A percentile compares a stretch with the other conserved stretches of the same genome.
Conservation (phyloP, 2,329 filamentous ascomycete species). For the Aspergillus sp. region DNA sequence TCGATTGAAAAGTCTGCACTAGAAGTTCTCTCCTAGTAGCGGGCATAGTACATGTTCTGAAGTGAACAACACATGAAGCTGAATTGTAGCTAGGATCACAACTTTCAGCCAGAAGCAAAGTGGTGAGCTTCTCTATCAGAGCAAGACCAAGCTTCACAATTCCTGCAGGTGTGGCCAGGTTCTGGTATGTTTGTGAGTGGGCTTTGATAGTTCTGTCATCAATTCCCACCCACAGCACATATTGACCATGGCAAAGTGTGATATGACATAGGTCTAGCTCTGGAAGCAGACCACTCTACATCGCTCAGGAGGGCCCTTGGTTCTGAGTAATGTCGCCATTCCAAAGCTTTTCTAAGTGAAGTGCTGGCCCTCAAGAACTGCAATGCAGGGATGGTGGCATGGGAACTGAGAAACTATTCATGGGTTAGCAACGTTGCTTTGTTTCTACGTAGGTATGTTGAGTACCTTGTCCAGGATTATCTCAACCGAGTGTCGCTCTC, state of each 20-base stretch:
- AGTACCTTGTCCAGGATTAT: background rate
- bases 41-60: background rate
- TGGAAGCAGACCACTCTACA: background rate
- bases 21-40: background rate
- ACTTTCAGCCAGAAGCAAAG: background rate
- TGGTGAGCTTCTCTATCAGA: background rate
- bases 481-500: background rate
- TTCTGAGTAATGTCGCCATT: background rate
- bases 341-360: slow-evolving; percentile 1
- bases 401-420: slow-evolving; percentile 1
- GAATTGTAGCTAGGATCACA: background rate
- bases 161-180: background rate
- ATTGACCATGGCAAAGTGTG: slow-evolving; percentile 1
- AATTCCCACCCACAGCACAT: slow-evolving; percentile 1
- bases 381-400: slow-evolving; percentile 1
- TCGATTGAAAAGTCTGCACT: background rate
- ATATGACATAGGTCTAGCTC: slow-evolving; percentile 1
- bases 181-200: background rate
- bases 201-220: background rate
- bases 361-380: background rate
- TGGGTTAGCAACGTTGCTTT: slow-evolving; percentile 1
- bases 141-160: slow-evolving; percentile 1
- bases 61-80: background rate
- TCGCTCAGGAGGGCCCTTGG: background rate
- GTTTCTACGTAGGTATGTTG: background rate